Evolutionary conservation across 768 basidiomycete species (phyloP).

Genomic region (Mycena polygramma): DNA sequence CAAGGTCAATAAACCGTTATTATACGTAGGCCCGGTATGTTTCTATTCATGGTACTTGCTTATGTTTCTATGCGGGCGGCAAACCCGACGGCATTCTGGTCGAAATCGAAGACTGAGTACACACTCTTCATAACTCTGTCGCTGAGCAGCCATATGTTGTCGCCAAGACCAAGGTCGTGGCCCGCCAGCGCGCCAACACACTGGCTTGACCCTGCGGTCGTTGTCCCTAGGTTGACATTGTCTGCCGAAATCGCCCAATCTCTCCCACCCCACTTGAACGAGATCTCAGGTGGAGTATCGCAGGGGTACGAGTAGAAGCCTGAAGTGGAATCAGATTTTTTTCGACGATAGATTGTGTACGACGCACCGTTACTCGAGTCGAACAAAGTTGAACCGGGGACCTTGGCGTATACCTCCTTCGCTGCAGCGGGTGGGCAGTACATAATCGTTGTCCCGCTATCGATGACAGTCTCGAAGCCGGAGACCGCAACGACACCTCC

Average conservation of each 20-base stretch:
- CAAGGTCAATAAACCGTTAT: too few species aligned
- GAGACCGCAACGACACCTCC: background rate
- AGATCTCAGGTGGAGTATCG: slow-evolving; percentile 40
- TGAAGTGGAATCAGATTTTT: background rate
- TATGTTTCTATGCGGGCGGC: slow-evolving; percentile 36
- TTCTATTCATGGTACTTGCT: too few species aligned
- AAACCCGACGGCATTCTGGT: slow-evolving; percentile 51
- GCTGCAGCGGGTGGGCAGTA: background rate
- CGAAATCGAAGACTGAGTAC: slow-evolving; percentile 57
- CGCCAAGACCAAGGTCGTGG: slow-evolving; percentile 46
- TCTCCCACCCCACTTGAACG: slow-evolving; percentile 53
- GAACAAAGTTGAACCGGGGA: background rate
- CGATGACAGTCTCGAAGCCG: background rate
- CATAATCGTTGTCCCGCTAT: background rate
- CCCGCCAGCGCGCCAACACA: slow-evolving; percentile 68
- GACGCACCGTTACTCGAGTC: background rate
- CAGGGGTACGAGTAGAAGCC: slow-evolving; percentile 40
- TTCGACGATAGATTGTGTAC: background rate
- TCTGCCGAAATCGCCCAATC: slow-evolving; percentile 59
- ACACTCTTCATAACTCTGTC: slow-evolving; percentile 56
- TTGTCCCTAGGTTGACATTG: slow-evolving; percentile 52
- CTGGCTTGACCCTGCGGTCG: slow-evolving; percentile 55
- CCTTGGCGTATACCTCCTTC: background rate
- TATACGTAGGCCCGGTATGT: too few species aligned
- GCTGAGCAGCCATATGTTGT: slow-evolving; percentile 50